Evolutionary conservation across 129 eudicot species (phyloP), one percentile per base, ranked within the genome.

Genomic region (Escallonia rubra): DNA sequence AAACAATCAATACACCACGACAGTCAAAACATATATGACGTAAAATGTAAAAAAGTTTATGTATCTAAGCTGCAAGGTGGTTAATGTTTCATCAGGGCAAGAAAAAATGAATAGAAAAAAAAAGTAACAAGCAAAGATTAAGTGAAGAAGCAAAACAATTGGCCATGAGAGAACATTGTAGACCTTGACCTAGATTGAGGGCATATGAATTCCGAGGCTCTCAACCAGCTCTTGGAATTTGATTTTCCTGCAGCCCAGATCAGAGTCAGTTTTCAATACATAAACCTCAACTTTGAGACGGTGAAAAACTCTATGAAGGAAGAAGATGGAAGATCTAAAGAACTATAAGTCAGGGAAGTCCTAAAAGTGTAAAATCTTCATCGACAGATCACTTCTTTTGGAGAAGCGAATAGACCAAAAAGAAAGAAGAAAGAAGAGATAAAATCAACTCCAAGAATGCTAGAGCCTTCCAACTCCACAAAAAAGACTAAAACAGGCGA

Each of bases 181-280:
- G 90, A 81, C 77, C 81, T 75, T 78, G 72, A 87, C 90, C 95
- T 85, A 90, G 78, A 59, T 60, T 43, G 83, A 72, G 82, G 83
- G 83, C 72, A 73, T 55, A 77, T 82, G 79, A 75, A 81, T 77
- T 82, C 87, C 86, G 82, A 82, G 86, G 85, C 87, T 84, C 87
- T 87, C 89, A 87, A 87, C 89, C 89, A 82, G 90, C 91, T 82
- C 87, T 84, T 90, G 84, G 79, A 79, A 79, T 74, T 74, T 79
- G 90, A 86, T 76, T 74, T 71, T 58, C 90, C 97, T 86, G 95
- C 97, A 81, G 80, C 87, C 95, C 94, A 86, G 82, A 80, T 83
- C 74, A 83, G 57, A 8, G 77, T 81, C 83, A 89, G 95, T 73
- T 72, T 69, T 65, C 66, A 61, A 58, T 71, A 55, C 13, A 66